These are phyloP conservation scores for Hibiscus syriacus DNA, from an alignment of 345 rosid genomes.

Conservation along the genomic window DNA sequence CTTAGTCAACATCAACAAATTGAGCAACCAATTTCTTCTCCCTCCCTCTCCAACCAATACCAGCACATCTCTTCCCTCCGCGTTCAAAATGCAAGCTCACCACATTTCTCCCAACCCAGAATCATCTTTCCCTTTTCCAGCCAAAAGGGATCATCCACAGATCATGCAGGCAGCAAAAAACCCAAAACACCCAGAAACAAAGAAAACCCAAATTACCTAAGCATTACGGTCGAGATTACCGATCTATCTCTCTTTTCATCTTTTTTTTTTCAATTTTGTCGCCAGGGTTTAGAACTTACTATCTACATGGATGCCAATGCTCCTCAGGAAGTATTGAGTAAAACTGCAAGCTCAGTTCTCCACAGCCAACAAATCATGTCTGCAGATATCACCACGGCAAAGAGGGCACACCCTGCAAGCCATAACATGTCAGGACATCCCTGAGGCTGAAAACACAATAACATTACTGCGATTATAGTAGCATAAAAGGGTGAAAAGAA, in stretches of 20 bases:
- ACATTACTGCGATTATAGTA: neutral
- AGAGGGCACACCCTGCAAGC: constrained; percentile 85
- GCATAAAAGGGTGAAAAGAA: neutral
- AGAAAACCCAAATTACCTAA: neutral
- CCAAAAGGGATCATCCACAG: neutral
- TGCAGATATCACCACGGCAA: constrained; percentile 91
- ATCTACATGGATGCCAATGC: neutral
- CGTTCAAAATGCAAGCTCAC: neutral
- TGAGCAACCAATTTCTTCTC: neutral
- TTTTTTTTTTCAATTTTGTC: neutral
- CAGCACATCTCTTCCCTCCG: neutral
- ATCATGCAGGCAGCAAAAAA: neutral
- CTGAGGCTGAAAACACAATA: neutral
- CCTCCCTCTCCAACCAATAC: neutral
- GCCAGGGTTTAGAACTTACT: constrained; percentile 2
- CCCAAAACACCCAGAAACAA: neutral
- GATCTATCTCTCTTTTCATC: neutral
- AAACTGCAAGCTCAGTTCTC: constrained; percentile 15
- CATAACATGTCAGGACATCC: constrained; percentile 5
- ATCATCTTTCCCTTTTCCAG: neutral
- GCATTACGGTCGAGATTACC: neutral
- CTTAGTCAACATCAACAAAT: neutral
- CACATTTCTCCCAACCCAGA: neutral
- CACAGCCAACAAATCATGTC: constrained; percentile 34
- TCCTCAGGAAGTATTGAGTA: constrained; percentile 6